phyloP scores from a whole-genome alignment of 1,284 basidiomycete species.

The Boletus hoseneyae region DNA sequence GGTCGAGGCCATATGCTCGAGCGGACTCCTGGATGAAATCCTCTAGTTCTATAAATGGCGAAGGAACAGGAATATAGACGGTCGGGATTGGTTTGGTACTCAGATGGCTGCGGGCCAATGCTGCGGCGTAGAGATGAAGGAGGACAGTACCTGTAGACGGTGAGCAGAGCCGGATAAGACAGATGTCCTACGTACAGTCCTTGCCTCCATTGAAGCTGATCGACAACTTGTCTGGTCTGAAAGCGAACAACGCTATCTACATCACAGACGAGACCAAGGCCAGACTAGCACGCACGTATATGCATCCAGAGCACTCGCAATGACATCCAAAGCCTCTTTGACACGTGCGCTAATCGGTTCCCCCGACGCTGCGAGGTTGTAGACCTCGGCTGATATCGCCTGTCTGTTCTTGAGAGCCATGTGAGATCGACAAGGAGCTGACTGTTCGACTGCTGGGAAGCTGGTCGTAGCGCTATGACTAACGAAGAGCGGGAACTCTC shows the following conservation, averaged over 20 bases:
- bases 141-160: constrained; percentile 79
- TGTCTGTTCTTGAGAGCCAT: constrained; percentile 39
- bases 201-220: constrained; percentile 98
- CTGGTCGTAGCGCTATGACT: neutral
- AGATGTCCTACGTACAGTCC: constrained; percentile 71
- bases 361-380: constrained; percentile 50
- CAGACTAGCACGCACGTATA: constrained; percentile 62
- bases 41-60: constrained; percentile 86
- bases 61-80: constrained; percentile 88
- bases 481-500: constrained; percentile 7
- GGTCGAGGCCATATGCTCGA: constrained; percentile 72
- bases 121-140: constrained; percentile 83
- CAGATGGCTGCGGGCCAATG: constrained; percentile 47
- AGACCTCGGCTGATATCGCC: constrained; percentile 54
- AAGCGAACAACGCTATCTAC: neutral
- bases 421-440: neutral
- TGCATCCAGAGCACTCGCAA: constrained; percentile 69
- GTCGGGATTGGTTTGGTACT: constrained; percentile 60
- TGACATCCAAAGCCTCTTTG: constrained; percentile 73
- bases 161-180: constrained; percentile 4
- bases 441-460: neutral
- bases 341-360: constrained; percentile 61
- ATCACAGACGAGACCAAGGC: constrained; percentile 3
- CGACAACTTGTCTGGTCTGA: constrained; percentile 64
- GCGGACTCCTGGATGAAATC: constrained; percentile 72